These are phyloP conservation scores for Alternaria ventricosa DNA, from an alignment of 2,329 filamentous ascomycete species.

Conservation along the genomic window DNA sequence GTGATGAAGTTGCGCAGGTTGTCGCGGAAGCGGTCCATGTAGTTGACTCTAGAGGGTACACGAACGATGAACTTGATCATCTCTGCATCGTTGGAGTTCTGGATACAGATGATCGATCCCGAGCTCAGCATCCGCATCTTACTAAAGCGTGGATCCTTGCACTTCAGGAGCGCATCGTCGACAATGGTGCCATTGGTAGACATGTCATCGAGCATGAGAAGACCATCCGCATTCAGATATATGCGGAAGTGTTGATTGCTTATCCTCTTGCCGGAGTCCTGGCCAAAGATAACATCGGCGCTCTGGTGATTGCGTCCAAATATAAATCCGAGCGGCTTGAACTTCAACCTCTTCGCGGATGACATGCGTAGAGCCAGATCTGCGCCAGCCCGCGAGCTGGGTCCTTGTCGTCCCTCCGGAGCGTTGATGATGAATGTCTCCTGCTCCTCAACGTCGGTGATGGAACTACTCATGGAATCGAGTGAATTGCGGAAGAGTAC, in stretches of 20 bases:
- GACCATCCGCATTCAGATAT: slow-evolving; percentile 82
- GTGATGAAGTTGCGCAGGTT: slow-evolving; percentile 74
- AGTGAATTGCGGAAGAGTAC: slow-evolving; percentile 60
- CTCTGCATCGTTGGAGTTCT: slow-evolving; percentile 58
- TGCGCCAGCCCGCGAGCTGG: slow-evolving; percentile 33
- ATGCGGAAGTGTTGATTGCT: slow-evolving; percentile 98
- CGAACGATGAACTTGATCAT: slow-evolving; percentile 85
- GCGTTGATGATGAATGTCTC: slow-evolving; percentile 59
- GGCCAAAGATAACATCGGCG: slow-evolving; percentile 74
- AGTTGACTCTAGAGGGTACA: slow-evolving; percentile 74
- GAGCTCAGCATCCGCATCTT: slow-evolving; percentile 71
- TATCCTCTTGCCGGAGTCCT: slow-evolving; percentile 72
- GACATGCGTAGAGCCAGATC: slow-evolving; percentile 85
- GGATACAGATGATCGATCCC: slow-evolving; percentile 76
- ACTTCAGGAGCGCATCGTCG: slow-evolving; percentile 71
- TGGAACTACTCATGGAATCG: slow-evolving; percentile 45
- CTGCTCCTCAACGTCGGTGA: slow-evolving; percentile 49
- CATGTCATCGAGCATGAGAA: slow-evolving; percentile 89
- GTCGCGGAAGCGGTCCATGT: slow-evolving; percentile 68
- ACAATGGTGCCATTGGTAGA: slow-evolving; percentile 97
- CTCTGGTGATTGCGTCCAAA: slow-evolving; percentile 78
- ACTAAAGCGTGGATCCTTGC: slow-evolving; percentile 47
- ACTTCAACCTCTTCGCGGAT: slow-evolving; percentile 64
- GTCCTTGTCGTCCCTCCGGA: slow-evolving; percentile 23
- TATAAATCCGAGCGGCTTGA: slow-evolving; percentile 74